These are phyloP conservation scores for Pichia sp. DNA, from an alignment of 1,139 yeast genomes.

Conservation along the genomic window DNA sequence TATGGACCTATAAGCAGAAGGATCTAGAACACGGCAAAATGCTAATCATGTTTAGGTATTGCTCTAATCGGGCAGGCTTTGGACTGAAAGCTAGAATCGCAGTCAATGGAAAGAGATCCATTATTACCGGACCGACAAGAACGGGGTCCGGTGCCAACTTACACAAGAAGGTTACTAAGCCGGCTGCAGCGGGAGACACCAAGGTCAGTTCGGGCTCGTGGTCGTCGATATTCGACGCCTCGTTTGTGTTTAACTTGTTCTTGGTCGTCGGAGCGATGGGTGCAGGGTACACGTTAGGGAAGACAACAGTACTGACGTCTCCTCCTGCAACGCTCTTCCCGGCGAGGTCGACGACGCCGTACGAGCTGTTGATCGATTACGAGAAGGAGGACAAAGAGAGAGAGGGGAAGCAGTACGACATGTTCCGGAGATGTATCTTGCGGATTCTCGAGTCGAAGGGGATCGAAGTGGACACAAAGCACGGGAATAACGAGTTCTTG, in stretches of 20 bases:
- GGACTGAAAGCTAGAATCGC: not conserved
- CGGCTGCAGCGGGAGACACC: not conserved
- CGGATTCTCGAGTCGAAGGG: slow-evolving; percentile 28
- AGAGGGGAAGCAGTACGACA: slow-evolving; percentile 21
- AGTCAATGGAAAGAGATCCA: not conserved
- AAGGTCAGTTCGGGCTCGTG: slow-evolving; percentile 18
- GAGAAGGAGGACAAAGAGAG: slow-evolving; percentile 19
- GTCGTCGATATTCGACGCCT: slow-evolving; percentile 26
- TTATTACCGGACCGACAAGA: slow-evolving; percentile 15
- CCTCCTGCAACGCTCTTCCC: slow-evolving; percentile 31
- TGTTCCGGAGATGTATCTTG: slow-evolving; percentile 27
- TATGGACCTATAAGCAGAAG: not conserved
- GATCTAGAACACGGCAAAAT: not conserved
- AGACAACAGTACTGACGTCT: slow-evolving; percentile 23
- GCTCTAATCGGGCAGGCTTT: not conserved
- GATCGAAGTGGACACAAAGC: slow-evolving; percentile 22
- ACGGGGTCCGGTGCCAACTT: slow-evolving; percentile 13
- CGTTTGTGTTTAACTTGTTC: slow-evolving; percentile 31
- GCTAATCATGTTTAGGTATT: not conserved
- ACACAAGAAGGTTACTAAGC: slow-evolving; percentile 10
- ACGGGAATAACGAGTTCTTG: slow-evolving; percentile 23
- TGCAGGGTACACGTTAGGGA: slow-evolving; percentile 32
- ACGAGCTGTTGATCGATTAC: slow-evolving; percentile 27
- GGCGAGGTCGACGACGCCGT: slow-evolving; percentile 24
- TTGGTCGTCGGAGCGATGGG: slow-evolving; percentile 32